Conservation (phyloP, 495 filamentous ascomycete species). For the Astrothelium macrocarpum region DNA sequence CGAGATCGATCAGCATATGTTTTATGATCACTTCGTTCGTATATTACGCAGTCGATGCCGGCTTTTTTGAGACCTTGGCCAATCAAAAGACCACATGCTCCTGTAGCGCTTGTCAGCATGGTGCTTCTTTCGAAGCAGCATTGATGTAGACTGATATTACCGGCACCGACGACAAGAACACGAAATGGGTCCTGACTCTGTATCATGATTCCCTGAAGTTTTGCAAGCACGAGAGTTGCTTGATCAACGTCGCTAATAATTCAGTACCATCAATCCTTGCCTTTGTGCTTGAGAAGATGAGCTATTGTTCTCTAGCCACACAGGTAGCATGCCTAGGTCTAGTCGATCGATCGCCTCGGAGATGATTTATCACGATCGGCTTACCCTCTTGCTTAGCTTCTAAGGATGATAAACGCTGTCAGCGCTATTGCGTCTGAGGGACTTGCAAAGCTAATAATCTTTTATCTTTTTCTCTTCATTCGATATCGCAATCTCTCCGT, state of each 20-base stretch:
- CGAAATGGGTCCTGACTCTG: not conserved
- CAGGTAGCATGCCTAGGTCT: too few species aligned
- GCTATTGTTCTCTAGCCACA: not conserved
- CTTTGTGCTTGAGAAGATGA: too few species aligned
- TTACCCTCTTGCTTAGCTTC: not conserved
- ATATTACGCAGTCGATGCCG: slow-evolving; percentile 37
- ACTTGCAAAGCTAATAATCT: not conserved
- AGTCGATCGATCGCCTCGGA: too few species aligned
- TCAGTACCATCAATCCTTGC: too few species aligned
- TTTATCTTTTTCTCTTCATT: not conserved
- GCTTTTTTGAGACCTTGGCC: slow-evolving; percentile 41
- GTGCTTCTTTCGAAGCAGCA: not conserved
- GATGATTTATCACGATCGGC: not conserved
- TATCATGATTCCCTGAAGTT: not conserved
- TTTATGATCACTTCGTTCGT: slow-evolving; percentile 32
- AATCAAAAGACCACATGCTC: slow-evolving; percentile 32
- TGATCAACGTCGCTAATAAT: not conserved
- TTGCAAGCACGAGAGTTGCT: not conserved
- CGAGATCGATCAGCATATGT: slow-evolving; percentile 32
- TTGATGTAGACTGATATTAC: not conserved
- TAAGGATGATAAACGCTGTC: not conserved
- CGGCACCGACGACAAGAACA: not conserved
- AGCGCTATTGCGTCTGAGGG: not conserved
- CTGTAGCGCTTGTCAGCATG: slow-evolving; percentile 15
- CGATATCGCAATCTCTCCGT: not conserved